phyloP scores from a whole-genome alignment of 2,329 filamentous ascomycete species.

The Aspergillus neotritici region DNA sequence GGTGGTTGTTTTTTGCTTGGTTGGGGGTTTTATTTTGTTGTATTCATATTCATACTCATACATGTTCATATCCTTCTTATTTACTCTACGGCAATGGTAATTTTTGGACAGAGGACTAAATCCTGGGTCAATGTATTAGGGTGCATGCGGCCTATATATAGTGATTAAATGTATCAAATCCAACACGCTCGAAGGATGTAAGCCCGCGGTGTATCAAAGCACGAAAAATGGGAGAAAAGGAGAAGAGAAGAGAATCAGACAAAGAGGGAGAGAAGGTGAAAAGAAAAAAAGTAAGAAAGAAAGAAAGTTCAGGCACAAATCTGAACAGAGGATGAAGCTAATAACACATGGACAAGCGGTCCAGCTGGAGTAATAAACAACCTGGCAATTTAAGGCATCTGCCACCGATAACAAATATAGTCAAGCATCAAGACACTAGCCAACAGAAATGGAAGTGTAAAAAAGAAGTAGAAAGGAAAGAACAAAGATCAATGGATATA shows the following conservation, averaged over 20 bases:
- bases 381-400: no score
- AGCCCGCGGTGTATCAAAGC: not conserved
- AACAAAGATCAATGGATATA: constrained; percentile 3
- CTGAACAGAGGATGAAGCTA: no score
- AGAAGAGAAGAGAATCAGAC: constrained; percentile 4
- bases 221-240: constrained; percentile 1
- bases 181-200: not conserved
- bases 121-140: not conserved
- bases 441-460: not conserved
- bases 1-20: no score
- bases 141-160: not conserved
- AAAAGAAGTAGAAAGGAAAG: constrained; percentile 9
- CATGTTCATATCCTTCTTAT: no score
- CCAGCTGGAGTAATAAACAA: no score
- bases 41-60: no score
- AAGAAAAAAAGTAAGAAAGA: constrained; percentile 7
- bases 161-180: not conserved
- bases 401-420: no score
- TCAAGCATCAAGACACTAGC: constrained; percentile 1
- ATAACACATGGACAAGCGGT: no score
- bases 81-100: no score
- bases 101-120: no score
- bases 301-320: no score
- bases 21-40: no score
- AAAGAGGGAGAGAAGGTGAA: not conserved